A percentile compares a stretch with the other conserved stretches of the same genome.
Evolutionary conservation across 441 rosid species (phyloP).

Genomic region (Populus hybrid): DNA sequence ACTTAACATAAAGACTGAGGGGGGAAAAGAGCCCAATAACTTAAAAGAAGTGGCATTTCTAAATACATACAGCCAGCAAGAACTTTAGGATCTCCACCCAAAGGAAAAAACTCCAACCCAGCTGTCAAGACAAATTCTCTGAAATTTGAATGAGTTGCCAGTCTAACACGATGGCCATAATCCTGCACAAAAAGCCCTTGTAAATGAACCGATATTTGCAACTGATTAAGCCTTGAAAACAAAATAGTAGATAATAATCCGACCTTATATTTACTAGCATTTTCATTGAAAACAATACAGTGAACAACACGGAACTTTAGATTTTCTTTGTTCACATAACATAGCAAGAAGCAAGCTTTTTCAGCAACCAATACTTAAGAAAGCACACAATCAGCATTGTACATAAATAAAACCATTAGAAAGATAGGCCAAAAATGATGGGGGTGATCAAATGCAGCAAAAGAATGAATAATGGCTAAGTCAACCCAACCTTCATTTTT

Average conservation of each 20-base stretch:
- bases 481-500: not conserved
- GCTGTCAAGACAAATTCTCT: conserved; percentile 96
- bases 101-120: conserved; percentile 92
- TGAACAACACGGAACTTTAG: not conserved
- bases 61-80: conserved; percentile 87
- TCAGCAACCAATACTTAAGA: too few species aligned
- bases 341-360: conserved; percentile 2
- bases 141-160: conserved; percentile 96
- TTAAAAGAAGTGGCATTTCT: not conserved
- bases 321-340: not conserved
- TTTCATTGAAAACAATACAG: not conserved
- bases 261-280: not conserved
- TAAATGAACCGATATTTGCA: conserved; percentile 7
- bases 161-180: conserved; percentile 96
- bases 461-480: not conserved
- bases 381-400: too few species aligned
- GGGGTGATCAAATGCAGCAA: not conserved
- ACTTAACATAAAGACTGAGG: not conserved
- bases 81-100: conserved; percentile 98
- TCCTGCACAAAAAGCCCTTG: conserved; percentile 58
- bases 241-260: not conserved
- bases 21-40: not conserved
- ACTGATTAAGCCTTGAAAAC: not conserved
- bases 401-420: not conserved
- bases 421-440: not conserved